Base-by-base conservation (phyloP, 345 rosid species). In the Gossypium bickii region DNA sequence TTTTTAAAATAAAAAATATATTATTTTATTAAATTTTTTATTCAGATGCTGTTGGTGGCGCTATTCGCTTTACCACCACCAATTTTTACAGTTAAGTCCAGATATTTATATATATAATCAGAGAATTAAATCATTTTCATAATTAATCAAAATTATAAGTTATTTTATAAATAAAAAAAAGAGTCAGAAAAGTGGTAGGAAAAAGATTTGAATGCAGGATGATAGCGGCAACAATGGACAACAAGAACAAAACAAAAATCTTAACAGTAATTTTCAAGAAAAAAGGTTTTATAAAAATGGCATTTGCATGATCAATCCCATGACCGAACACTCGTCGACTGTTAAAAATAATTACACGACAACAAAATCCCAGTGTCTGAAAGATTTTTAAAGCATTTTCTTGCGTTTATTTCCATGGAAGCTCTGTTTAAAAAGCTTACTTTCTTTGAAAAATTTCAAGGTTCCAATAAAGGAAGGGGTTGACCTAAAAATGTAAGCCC, bases 371-470 rank as follows among this genome's bases (percentile, higher is more conserved):
- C 38, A 45, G 18, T 67, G 34, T 22, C 18, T 22, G 29, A 27
- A 67, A 2, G 9, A 18, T 56, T 56, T 22, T 45, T 41, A 13
- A 67, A 67, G 12, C 49, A 2, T 0, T 47, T 47, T 67, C 20
- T 18, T 22, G 56, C 13, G 60, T 58, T 22, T 11, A 22, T 58
- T 12, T 22, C 16, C 71, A 47, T 67, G 71, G 56, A 24, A 47
- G 41, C 56, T 34, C 22, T 9, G 22, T 17, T 3, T 38, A 13
- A 24, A 18, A 48, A 48, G 43, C 57, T 67, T 48, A 24, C 71
- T 48, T 67, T 67, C 55, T 67, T 67, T 67, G 71, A 67, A 56
- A 20, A 67, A 20, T 8, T 24, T 56, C 53, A 29, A 44, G n/a
- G 18, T 63, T 67, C 55, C 55, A 20, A 38, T 55, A 67, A 67